Evolutionary conservation across 1,284 basidiomycete species (phyloP), one percentile per base, ranked within the genome.

Genomic region (Trichosporon inkin): DNA sequence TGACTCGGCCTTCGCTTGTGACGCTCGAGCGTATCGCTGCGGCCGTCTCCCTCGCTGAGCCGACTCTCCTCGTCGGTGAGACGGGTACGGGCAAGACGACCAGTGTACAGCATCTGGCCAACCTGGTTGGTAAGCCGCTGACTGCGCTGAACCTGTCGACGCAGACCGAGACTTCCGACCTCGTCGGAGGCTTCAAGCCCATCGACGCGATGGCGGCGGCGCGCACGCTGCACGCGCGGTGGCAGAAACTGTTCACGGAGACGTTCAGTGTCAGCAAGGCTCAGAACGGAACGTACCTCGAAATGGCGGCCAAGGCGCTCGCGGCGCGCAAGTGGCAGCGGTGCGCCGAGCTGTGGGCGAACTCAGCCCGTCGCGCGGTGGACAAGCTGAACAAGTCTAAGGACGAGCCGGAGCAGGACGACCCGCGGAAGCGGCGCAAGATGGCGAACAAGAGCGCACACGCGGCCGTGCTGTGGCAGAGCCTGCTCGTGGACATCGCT

Each of bases 31-130:
- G 90, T 24, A 86, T 99, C 47, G 85, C 88, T 0, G 87, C 86
- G 11, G 85, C 88, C 0, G 81, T 94, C 35, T 82, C 86, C 0
- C 80, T 89, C 37, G 79, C 80, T 14, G 96, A 99, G 73, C 93
- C 96, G 0, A 81, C 95, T 1, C 83, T 99, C 2, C 84, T 99
- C 19, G 94, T 95, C 0, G 96, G 96, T 57, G 96, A 99, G 81
- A 99, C 96, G 0, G 96, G 96, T 41, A 99, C 96, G 0, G 96
- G 96, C 37, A 99, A 99, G 79, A 99, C 96, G 2, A 96, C 93
- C 47, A 84, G 88, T 2, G 85, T 99, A 17, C 91, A 93, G 20
- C 87, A 96, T 68, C 83, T 99, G 20, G 90, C 96, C 17, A 83
- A 86, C 4, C 78, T 90, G n/a, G 82, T 96, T 32, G 84, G 84